A percentile compares a stretch with the other conserved stretches of the same genome.
Evolutionary conservation across 2,329 filamentous ascomycete species (phyloP).

Genomic region (Aquanectria penicillioides): DNA sequence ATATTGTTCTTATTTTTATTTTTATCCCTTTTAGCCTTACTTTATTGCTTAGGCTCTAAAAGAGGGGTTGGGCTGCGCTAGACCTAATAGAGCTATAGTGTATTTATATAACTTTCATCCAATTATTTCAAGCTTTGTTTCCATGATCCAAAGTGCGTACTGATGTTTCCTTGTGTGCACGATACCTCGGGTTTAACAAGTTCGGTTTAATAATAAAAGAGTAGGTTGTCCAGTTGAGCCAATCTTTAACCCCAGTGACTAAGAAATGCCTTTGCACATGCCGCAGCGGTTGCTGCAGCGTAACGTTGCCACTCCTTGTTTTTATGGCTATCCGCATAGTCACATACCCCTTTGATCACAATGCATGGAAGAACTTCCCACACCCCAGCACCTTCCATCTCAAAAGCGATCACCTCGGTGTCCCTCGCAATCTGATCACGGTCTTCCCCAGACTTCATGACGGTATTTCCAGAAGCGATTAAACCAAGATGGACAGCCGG

Average conservation of each 20-base stretch:
- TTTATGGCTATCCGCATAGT: slow-evolving; percentile 54
- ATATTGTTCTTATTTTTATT: no score
- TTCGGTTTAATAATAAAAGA: no score
- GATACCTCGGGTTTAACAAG: no score
- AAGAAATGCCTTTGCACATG: slow-evolving; percentile 21
- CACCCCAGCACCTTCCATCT: slow-evolving; percentile 48
- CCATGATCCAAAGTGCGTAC: no score
- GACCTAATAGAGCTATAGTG: no score
- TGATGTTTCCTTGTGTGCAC: no score
- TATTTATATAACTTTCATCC: no score
- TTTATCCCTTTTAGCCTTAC: no score
- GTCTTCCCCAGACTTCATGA: slow-evolving; percentile 48
- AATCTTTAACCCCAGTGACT: not conserved
- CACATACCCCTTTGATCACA: slow-evolving; percentile 49
- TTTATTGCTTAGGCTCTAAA: no score
- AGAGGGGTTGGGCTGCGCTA: no score
- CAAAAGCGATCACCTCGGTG: slow-evolving; percentile 43
- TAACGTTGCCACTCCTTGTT: slow-evolving; percentile 28
- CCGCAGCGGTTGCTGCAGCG: slow-evolving; percentile 26
- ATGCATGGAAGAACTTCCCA: slow-evolving; percentile 46
- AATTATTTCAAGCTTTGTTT: no score
- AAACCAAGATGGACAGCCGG: slow-evolving; percentile 42
- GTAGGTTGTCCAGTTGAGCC: no score
- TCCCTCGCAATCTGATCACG: slow-evolving; percentile 47
- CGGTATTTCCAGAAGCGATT: slow-evolving; percentile 50